Evolutionary conservation across 768 basidiomycete species (phyloP), one percentile per base, ranked within the genome.

Genomic region (Rhodotorula taiwanensis): DNA sequence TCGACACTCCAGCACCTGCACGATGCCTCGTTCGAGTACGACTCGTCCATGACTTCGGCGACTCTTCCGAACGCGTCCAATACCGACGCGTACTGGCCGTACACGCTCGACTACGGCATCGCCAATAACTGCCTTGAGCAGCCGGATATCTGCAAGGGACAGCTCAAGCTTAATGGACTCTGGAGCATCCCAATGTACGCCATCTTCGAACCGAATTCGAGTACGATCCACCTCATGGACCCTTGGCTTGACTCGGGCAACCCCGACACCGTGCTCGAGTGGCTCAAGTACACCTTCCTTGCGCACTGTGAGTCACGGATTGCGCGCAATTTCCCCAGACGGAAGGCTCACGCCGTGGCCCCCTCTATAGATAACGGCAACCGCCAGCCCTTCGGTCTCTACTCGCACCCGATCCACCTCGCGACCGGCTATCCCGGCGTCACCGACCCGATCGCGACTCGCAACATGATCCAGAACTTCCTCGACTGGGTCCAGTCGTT

Each of bases 11-110:
- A 81, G 69, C 71, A 79, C 41, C 80, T 89, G 30, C 75, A 78
- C 34, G 72, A 76, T 5, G 78, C 83, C 18, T 77, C 80, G 62
- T 88, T 89, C 77, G 80, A 48, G 44, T 89, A 89, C 75, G 88
- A 89, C 71, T 85, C 84, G 10, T 82, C 80, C 27, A 73, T 84
- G 0, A 76, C 82, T 3, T 78, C 86, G 0, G 81, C 85, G 2
- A 78, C 83, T 18, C 84, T 85, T 13, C 86, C 87, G 45, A 84
- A 82, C 20, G 83, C 84, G 55, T 77, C 79, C 21, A 74, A 77
- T 52, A 86, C 87, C 0, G 87, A 89, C 71, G 86, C 87, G 6
- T 89, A 74, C 75, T 89, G 88, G 88, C 88, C 88, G 0, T 88
- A 89, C 74, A 86, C 86, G 0, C 80, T 89, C 54, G 88, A 89